phyloP scores from a whole-genome alignment of 345 rosid species.

The Limnanthes douglasii region DNA sequence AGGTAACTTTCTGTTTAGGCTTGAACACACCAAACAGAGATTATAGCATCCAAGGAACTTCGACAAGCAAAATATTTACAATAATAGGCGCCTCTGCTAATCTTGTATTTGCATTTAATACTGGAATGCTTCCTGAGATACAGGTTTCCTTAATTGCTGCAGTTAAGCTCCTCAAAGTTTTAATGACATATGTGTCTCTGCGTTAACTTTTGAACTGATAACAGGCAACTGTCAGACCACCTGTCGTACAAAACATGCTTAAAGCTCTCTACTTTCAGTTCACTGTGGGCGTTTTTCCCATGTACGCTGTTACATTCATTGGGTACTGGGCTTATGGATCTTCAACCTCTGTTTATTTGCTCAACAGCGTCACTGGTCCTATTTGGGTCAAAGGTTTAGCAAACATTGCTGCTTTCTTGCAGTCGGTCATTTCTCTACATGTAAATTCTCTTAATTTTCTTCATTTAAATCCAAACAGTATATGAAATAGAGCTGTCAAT shows the following conservation, averaged over 20 bases:
- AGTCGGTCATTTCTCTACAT: slow-evolving; percentile 72
- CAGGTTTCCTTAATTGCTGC: too few species aligned
- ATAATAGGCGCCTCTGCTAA: slow-evolving; percentile 70
- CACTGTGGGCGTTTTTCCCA: slow-evolving; percentile 49
- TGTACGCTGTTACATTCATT: slow-evolving; percentile 53
- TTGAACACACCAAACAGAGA: slow-evolving; percentile 54
- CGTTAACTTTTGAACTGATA: slow-evolving; percentile 1
- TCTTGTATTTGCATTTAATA: slow-evolving; percentile 82
- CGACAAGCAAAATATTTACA: slow-evolving; percentile 33
- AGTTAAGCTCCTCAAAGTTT: too few species aligned
- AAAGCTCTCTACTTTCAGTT: slow-evolving; percentile 85
- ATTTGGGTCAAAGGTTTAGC: slow-evolving; percentile 65
- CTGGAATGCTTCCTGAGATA: slow-evolving; percentile 98
- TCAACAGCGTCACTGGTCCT: slow-evolving; percentile 59
- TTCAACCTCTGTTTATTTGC: slow-evolving; percentile 51
- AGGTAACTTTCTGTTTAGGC: slow-evolving; percentile 30
- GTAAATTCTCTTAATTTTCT: slow-evolving; percentile 21
- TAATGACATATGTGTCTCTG: too few species aligned
- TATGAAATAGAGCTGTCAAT: too few species aligned
- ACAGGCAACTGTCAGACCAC: slow-evolving; percentile 76
- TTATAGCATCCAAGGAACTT: slow-evolving; percentile 46
- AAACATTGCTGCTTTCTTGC: slow-evolving; percentile 70
- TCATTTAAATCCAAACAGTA: too few species aligned
- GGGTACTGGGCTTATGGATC: slow-evolving; percentile 98
- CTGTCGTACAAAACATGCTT: slow-evolving; percentile 73